Base-by-base conservation (phyloP, 1,284 basidiomycete genomes). In the Microstroma glucosiphilum region DNA sequence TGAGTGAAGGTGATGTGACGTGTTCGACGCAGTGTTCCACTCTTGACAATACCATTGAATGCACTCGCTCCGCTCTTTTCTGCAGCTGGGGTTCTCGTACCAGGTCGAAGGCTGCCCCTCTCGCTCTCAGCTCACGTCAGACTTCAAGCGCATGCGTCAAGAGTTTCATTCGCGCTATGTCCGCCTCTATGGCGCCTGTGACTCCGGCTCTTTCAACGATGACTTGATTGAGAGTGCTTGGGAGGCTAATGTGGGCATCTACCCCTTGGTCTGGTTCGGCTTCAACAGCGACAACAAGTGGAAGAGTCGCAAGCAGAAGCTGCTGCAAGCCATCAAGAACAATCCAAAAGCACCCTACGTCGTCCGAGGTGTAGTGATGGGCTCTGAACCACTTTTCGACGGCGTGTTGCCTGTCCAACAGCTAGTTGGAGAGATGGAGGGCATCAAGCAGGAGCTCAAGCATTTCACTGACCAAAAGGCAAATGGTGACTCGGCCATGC, bases 301-400 rank as follows among this genome's bases (percentile, higher is more conserved):
- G 86, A 82, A 82, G 23, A 71, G 80, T 15, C 82, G 86, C 19
- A 82, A 86, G 21, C 84, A 57, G 19, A 40, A 56, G 11, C 26
- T 64, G 9, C 15, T 88, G 57, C 77, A 78, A n/a, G 80, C 83
- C 1, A 83, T 88, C 51, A 84, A 84, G 58, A 80, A 82, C 43
- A 89, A 88, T 68, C 85, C 85, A 21, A 85, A 83, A 73, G 88
- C 86, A 25, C 84, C 85, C 63, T 88, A 85, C 70, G 83, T 89
- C 51, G 87, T 87, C 2, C 83, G 87, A 40, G 84, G 83, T 1
- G 80, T 89, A 7, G 86, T 87, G 63, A 87, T 88, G 62, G 88
- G 88, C n/a, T 87, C 86, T 0, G 88, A 89, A 69, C 88, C 88
- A 2, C 79, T 90, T 37, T 90, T 80, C 69, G 88, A 89, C 72